phyloP scores from a whole-genome alignment of 1,284 basidiomycete species.

The Anthracocystis walkeri region DNA sequence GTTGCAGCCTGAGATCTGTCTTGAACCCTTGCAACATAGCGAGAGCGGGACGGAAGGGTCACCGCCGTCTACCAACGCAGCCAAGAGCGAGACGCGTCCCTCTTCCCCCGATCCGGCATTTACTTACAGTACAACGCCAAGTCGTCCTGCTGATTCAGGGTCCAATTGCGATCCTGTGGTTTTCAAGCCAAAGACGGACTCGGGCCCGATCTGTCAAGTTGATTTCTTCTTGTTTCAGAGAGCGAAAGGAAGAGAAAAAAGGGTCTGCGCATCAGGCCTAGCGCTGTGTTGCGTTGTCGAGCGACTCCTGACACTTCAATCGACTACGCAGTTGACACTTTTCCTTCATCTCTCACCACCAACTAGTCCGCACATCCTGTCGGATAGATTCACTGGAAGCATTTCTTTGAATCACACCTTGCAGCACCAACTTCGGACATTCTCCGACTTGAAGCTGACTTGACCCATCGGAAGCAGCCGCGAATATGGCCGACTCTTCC shows the following conservation, averaged over 20 bases:
- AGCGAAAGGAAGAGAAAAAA: neutral
- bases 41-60: neutral
- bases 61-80: neutral
- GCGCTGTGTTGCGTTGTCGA: too few species aligned
- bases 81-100: neutral
- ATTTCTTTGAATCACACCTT: neutral
- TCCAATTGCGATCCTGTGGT: neutral
- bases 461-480: neutral
- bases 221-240: neutral
- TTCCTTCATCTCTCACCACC: too few species aligned
- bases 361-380: too few species aligned
- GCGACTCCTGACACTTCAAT: too few species aligned
- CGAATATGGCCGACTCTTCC: constrained; percentile 36
- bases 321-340: too few species aligned
- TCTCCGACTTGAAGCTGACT: neutral
- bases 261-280: neutral
- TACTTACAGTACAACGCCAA: too few species aligned
- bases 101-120: neutral
- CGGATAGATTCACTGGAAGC: too few species aligned
- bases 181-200: neutral
- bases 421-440: neutral
- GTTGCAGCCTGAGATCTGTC: neutral
- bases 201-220: constrained; percentile 2
- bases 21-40: neutral
- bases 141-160: constrained; percentile 10